Evolutionary conservation across 2,329 filamentous ascomycete genomes (phyloP).

Genomic region (Bipolaris bicolor): DNA sequence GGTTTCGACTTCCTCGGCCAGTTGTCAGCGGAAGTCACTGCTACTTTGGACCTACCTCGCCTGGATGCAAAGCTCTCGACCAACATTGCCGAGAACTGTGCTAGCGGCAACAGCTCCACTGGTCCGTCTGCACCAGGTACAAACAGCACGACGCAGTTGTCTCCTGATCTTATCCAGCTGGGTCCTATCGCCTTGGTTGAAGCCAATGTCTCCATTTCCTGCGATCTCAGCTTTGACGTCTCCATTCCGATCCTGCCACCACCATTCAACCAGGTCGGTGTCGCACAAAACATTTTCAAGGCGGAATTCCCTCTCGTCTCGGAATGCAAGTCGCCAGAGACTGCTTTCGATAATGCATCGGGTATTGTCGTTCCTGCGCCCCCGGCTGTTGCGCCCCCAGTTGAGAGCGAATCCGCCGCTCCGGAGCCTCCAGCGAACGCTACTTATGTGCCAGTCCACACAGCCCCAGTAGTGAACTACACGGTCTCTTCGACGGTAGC

Average conservation of each 20-base stretch:
- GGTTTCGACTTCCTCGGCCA: slow-evolving; percentile 43
- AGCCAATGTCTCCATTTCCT: slow-evolving; percentile 31
- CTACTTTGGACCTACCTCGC: slow-evolving; percentile 42
- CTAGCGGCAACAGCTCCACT: slow-evolving; percentile 8
- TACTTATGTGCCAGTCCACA: not conserved
- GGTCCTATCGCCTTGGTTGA: slow-evolving; percentile 33
- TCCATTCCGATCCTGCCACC: slow-evolving; percentile 29
- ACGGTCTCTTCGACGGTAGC: not conserved
- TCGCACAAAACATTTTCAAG: slow-evolving; percentile 28
- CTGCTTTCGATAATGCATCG: slow-evolving; percentile 4
- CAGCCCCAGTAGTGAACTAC: not conserved
- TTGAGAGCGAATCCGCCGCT: not conserved
- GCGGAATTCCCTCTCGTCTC: slow-evolving; percentile 28
- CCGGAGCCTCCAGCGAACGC: not conserved
- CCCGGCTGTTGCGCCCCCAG: not conserved
- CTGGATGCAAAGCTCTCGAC: slow-evolving; percentile 38
- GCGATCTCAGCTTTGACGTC: slow-evolving; percentile 30
- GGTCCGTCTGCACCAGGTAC: not conserved
- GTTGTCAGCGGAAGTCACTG: slow-evolving; percentile 34
- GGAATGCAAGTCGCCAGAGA: slow-evolving; percentile 22
- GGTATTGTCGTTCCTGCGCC: slow-evolving; percentile 7
- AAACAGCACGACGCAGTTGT: slow-evolving; percentile 8
- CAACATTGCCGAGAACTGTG: slow-evolving; percentile 29
- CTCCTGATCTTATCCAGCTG: slow-evolving; percentile 2
- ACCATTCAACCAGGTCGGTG: slow-evolving; percentile 19